Percentiles rank a stretch among this genome's conserved stretches.
Evolutionary conservation across 208 protist genomes (phyloP).

Genomic region (Trypanosoma conorhini): DNA sequence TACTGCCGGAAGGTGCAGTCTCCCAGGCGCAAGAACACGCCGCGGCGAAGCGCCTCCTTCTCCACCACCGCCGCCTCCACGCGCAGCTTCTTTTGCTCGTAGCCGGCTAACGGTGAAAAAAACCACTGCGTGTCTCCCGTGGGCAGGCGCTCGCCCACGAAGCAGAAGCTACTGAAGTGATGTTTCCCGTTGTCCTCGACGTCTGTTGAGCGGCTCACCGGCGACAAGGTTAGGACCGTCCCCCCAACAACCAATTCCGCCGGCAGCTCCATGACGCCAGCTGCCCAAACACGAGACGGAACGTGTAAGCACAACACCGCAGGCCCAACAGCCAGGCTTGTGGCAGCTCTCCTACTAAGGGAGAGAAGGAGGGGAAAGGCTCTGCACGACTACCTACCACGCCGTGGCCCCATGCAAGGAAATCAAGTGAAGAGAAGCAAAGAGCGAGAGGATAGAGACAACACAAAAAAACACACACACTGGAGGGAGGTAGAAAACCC

Average conservation of each 20-base stretch:
- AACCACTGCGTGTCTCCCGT: constrained; percentile 42
- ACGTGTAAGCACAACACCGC: background rate
- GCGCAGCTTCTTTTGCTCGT: constrained; percentile 63
- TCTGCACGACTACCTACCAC: too few species aligned
- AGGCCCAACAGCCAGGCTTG: background rate
- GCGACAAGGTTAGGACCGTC: background rate
- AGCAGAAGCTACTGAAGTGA: constrained; percentile 42
- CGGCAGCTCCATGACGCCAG: constrained; percentile 8
- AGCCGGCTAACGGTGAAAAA: constrained; percentile 65
- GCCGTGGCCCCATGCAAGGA: too few species aligned
- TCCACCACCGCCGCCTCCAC: constrained; percentile 66
- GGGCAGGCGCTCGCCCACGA: constrained; percentile 59
- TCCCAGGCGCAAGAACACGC: constrained; percentile 51
- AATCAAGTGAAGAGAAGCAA: too few species aligned
- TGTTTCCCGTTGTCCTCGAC: background rate
- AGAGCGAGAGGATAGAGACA: too few species aligned
- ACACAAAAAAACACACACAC: too few species aligned
- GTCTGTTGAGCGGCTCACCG: background rate
- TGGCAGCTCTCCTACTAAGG: background rate
- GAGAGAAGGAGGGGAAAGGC: too few species aligned
- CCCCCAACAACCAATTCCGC: constrained; percentile 6
- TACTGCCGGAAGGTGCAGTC: constrained; percentile 62
- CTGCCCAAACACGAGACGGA: background rate
- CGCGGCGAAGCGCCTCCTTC: constrained; percentile 26
- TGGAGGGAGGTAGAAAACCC: too few species aligned